Base-by-base conservation (phyloP, 2,329 filamentous ascomycete species). In the Elsinoe perseae region DNA sequence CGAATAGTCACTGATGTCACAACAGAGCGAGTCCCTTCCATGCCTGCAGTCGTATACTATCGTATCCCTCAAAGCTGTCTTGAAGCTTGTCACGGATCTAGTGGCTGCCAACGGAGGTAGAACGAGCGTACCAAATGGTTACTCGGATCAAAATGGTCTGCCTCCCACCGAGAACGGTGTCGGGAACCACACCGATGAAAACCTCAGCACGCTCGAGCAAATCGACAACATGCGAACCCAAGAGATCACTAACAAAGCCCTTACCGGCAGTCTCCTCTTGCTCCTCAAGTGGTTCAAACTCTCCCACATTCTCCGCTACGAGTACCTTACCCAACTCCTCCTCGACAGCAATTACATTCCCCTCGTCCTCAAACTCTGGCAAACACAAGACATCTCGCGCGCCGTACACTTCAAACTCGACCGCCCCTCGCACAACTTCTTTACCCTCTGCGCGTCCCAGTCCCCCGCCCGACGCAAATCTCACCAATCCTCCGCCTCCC, bases 261-360 rank as follows among this genome's bases (percentile, higher is more conserved):
- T 95, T 20, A 93, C 90, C n/a, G 91, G 87, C 1, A 86, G 90
- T 56, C 73, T 98, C 25, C 75, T 98, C 25, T 75, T 95, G n/a
- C 72, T 97, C 43, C 69, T 97, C 59, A 98, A 97, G 71, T 98
- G 93, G 93, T 86, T 97, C 64, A 95, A 95, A 69, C 77, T 95
- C 55, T 96, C 90, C 57, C 93, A 98, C 68, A 81, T 97, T 25
- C 76, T 98, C 61, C 95, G 96, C 68, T 96, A 93, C 63, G 93
- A 98, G 72, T 97, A 96, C 66, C 75, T 98, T 66, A 92, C 90
- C 0, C 93, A 98, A 67, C 80, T 98, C 2, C 76, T 98, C 9
- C 79, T 98, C 25, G 93, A 98, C 70, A 93, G 89, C 3, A 97
- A 95, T 69, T 98, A 96, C 69, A 79, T 98, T 5, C 92, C 92